Percentiles rank a stretch among this genome's conserved stretches.
Evolutionary conservation across 2,329 filamentous ascomycete species (phyloP).

Genomic region (Neospermospora avenae): DNA sequence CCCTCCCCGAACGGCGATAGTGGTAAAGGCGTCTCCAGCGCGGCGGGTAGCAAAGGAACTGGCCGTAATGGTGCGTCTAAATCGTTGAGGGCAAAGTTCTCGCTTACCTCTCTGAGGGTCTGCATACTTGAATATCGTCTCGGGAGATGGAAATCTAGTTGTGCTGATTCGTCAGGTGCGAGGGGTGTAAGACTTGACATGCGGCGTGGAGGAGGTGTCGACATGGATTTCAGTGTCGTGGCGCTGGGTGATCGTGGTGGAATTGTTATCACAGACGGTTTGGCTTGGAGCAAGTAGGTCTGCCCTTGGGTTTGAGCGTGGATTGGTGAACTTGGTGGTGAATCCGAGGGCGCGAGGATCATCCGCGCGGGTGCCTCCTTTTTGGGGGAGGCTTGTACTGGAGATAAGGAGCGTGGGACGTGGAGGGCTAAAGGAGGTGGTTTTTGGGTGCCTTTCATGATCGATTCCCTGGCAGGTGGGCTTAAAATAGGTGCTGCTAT

Average conservation of each 20-base stretch:
- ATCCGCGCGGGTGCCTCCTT: constrained; percentile 2
- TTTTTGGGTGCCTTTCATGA: constrained; percentile 19
- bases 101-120: constrained; percentile 2
- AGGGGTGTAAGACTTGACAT: constrained; percentile 22
- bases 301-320: not conserved
- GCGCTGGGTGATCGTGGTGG: constrained; percentile 11
- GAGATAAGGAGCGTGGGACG: constrained; percentile 19
- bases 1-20: not conserved
- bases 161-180: constrained; percentile 9
- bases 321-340: not conserved
- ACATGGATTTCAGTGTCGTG: not conserved
- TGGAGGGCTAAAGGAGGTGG: constrained; percentile 18
- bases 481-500: constrained; percentile 9
- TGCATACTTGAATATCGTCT: constrained; percentile 25
- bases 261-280: constrained; percentile 12
- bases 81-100: not conserved
- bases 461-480: constrained; percentile 9
- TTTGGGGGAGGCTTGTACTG: constrained; percentile 23
- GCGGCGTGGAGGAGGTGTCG: constrained; percentile 9
- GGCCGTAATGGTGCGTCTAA: not conserved
- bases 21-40: not conserved
- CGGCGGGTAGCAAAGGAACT: not conserved
- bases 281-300: constrained; percentile 8
- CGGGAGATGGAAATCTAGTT: constrained; percentile 23
- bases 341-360: constrained; percentile 10